Conservation (phyloP, 768 basidiomycete genomes). For the Lactarius pseudohatsudake region DNA sequence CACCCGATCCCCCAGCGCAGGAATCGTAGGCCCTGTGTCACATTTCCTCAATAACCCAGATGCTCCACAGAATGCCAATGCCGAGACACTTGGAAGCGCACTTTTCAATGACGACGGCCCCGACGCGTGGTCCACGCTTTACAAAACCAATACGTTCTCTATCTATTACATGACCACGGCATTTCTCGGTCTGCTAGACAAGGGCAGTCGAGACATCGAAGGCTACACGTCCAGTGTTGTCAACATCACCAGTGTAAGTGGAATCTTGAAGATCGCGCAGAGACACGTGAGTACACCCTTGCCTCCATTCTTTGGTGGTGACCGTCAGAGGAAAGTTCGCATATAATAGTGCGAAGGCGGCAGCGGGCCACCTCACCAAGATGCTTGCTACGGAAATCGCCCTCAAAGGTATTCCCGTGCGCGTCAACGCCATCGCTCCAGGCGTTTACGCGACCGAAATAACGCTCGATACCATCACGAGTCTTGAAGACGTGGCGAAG, state of each 20-base stretch:
- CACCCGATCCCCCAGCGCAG: slow-evolving; percentile 51
- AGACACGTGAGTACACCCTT: slow-evolving; percentile 57
- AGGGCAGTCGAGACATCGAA: slow-evolving; percentile 59
- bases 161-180: slow-evolving; percentile 75
- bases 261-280: slow-evolving; percentile 66
- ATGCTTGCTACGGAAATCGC: slow-evolving; percentile 77
- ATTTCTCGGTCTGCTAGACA: slow-evolving; percentile 72
- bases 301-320: not conserved
- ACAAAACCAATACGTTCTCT: slow-evolving; percentile 70
- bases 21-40: slow-evolving; percentile 66
- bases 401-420: slow-evolving; percentile 63
- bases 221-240: slow-evolving; percentile 66
- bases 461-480: slow-evolving; percentile 53
- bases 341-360: slow-evolving; percentile 81
- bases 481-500: slow-evolving; percentile 48
- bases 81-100: slow-evolving; percentile 64
- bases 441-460: slow-evolving; percentile 78
- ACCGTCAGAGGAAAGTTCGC: slow-evolving; percentile 53
- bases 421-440: slow-evolving; percentile 71
- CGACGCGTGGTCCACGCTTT: slow-evolving; percentile 62
- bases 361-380: slow-evolving; percentile 71
- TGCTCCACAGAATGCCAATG: slow-evolving; percentile 58
- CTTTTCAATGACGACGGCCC: slow-evolving; percentile 68
- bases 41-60: slow-evolving; percentile 55
- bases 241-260: slow-evolving; percentile 79